These are phyloP conservation scores for Rugosomyces carneus DNA, from an alignment of 1,284 basidiomycete species.

Conservation along the genomic window DNA sequence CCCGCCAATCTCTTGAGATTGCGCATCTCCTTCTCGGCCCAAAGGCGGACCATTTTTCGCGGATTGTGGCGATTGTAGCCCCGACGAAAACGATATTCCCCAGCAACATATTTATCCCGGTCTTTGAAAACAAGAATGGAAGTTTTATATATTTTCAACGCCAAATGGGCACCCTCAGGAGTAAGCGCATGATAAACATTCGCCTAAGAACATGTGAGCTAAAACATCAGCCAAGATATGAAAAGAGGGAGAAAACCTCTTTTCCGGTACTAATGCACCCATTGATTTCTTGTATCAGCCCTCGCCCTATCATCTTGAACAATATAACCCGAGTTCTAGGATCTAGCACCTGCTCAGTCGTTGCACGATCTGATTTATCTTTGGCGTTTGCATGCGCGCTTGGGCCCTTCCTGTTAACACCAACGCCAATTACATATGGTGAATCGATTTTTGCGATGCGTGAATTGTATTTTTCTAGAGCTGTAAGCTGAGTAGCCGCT, in stretches of 20 bases:
- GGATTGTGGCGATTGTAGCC: conserved; percentile 94
- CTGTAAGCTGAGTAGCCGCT: conserved; percentile 61
- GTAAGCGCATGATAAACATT: conserved; percentile 89
- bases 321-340: conserved; percentile 85
- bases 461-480: conserved; percentile 65
- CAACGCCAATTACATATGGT: conserved; percentile 74
- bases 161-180: conserved; percentile 60
- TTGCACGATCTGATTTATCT: conserved; percentile 92
- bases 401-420: conserved; percentile 85
- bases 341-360: conserved; percentile 92
- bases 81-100: conserved; percentile 89
- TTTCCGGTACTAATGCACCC: conserved; percentile 95
- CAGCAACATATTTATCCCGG: conserved; percentile 89
- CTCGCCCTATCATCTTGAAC: conserved; percentile 90
- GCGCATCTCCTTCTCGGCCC: conserved; percentile 99
- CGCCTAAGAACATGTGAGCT: conserved; percentile 45
- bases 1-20: conserved; percentile 83
- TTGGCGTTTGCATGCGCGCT: conserved; percentile 81
- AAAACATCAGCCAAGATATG: conserved; percentile 5
- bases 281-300: conserved; percentile 81
- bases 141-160: conserved; percentile 98
- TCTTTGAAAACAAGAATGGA: conserved; percentile 98
- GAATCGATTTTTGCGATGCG: conserved; percentile 63
- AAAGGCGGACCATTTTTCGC: conserved; percentile 97
- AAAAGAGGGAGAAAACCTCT: conserved; percentile 69